Base-by-base conservation (phyloP, 2,329 filamentous ascomycete genomes). In the Coleophoma eucalyptorum region DNA sequence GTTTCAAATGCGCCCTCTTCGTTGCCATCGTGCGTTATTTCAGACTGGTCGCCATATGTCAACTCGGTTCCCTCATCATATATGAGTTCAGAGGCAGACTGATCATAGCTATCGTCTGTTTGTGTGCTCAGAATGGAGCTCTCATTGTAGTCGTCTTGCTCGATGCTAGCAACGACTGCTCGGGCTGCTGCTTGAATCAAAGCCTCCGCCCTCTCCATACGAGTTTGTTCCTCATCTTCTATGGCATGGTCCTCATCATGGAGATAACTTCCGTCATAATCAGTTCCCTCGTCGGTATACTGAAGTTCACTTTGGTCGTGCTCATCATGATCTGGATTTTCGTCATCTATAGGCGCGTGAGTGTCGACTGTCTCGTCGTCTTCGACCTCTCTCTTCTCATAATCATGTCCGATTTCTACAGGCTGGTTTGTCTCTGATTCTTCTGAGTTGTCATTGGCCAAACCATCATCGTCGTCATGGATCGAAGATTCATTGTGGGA, bases 161-260 rank as follows among this genome's bases (percentile, higher is more conserved):
- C 73, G 15, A 78, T 72, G 38, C 72, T 73, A 2, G 71, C 73
- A 10, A 80, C 69, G 13, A 80, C 76, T 19, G 75, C 75, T 46
- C 72, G 68, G 1, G 78, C 78, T 1, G 77, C 78, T 20, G 72
- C 73, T 32, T 79, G 75, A 52, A 81, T 80, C 34, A 79, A 66
- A 6, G 74, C 77, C 57, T 81, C 75, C 2, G 78, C 77, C 5
- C 58, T 50, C 16, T 62, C 55, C 5, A 63, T 54, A 50, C 59
- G 56, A 10, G 52, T 60, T 41, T 51, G 53, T 21, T 50, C 34
- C 46, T 59, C 56, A 42, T 57, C 50, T 18, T 60, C 56, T 19
- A 16, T 8, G 19, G 19, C 26, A 5, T 15, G 19, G 19, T 55
- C 38, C 18, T 56, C 42, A 31, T 50, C 54, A 12, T 26, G 26